These are phyloP conservation scores for Oryza officinalis DNA, from an alignment of 176 grass and related monocot genomes.

Conservation along the genomic window DNA sequence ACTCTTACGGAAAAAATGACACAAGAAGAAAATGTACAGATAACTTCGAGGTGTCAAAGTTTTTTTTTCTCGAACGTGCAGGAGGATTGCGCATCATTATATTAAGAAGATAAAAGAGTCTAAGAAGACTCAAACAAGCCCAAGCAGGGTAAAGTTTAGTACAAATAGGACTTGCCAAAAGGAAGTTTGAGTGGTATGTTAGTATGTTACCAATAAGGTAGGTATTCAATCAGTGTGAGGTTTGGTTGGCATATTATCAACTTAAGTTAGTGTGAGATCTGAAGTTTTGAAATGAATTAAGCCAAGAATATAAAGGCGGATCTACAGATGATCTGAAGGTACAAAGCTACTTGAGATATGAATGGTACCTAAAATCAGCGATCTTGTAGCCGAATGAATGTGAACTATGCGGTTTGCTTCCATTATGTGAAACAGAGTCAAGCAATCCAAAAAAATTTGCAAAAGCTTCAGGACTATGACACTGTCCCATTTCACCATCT, in stretches of 20 bases:
- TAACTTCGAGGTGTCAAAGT: not conserved
- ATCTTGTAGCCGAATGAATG: slow-evolving; percentile 68
- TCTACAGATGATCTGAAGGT: slow-evolving; percentile 3
- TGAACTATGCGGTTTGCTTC: slow-evolving; percentile 53
- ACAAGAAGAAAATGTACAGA: not conserved
- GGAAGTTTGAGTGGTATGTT: too few relatives aligned
- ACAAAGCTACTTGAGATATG: slow-evolving; percentile 25
- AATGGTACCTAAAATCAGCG: slow-evolving; percentile 73
- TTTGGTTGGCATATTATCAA: not conserved
- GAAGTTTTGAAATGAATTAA: slow-evolving; percentile 15
- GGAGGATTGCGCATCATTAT: too few relatives aligned
- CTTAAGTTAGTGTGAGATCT: not conserved
- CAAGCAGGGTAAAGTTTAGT: too few relatives aligned
- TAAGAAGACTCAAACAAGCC: too few relatives aligned
- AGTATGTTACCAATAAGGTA: not conserved
- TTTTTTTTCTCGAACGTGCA: too few relatives aligned
- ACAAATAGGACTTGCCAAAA: too few relatives aligned
- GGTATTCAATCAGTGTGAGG: slow-evolving; percentile 3
- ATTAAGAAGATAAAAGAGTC: too few relatives aligned
- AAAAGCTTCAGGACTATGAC: slow-evolving; percentile 77
- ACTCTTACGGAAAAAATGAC: not conserved
- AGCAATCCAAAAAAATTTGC: slow-evolving; percentile 88
- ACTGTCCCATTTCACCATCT: slow-evolving; percentile 68
- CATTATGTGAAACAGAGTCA: slow-evolving; percentile 71
- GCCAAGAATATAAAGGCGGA: not conserved